Conservation (phyloP, 345 rosid species). For the Kernera saxatilis region DNA sequence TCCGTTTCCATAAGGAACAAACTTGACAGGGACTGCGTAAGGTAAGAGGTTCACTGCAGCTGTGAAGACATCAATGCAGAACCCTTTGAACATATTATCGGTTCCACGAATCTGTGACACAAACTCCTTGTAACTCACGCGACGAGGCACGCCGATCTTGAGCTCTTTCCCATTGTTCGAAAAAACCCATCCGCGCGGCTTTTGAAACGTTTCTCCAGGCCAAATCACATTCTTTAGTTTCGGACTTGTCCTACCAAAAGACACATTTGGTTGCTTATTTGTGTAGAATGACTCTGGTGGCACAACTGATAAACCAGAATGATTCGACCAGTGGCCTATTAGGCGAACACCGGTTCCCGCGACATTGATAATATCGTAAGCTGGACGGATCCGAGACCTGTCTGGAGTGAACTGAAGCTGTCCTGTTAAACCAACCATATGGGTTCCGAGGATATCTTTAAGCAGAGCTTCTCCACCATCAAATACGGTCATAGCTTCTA, state of each 20-base stretch:
- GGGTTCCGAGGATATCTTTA: conserved; percentile 49
- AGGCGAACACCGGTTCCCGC: conserved; percentile 73
- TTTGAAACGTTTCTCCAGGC: conserved; percentile 79
- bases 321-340: conserved; percentile 91
- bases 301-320: conserved; percentile 68
- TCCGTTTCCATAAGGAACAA: conserved; percentile 74
- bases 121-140: conserved; percentile 69
- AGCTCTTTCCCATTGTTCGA: conserved; percentile 82
- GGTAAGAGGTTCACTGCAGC: conserved; percentile 81
- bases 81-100: conserved; percentile 61
- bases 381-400: conserved; percentile 53
- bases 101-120: conserved; percentile 63
- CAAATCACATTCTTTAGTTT: conserved; percentile 62
- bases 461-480: conserved; percentile 53
- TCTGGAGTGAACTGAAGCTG: conserved; percentile 51
- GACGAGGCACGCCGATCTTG: conserved; percentile 76
- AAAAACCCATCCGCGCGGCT: conserved; percentile 96
- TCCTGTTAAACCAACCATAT: conserved; percentile 79
- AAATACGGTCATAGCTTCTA: conserved; percentile 67
- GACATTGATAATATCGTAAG: conserved; percentile 81
- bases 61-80: conserved; percentile 83
- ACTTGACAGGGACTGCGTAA: conserved; percentile 70
- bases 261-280: conserved; percentile 53
- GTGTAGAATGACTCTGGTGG: conserved; percentile 59
- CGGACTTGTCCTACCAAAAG: conserved; percentile 42